phyloP scores from a whole-genome alignment of 345 rosid genomes.

The Aurinia saxatilis region DNA sequence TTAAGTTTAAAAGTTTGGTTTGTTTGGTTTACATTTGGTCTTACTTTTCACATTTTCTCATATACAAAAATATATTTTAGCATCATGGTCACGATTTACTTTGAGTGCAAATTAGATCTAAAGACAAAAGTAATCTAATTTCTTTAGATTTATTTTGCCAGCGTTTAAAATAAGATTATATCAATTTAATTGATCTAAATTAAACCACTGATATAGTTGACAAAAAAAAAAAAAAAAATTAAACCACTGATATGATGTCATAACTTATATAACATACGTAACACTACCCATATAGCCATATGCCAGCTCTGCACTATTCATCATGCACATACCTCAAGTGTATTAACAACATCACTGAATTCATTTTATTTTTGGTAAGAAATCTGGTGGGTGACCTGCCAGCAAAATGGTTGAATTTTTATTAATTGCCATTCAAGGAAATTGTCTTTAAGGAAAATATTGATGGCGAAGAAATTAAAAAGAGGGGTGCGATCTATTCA shows the following conservation, averaged over 20 bases:
- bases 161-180: neutral
- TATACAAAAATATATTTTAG: too few species aligned
- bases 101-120: neutral
- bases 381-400: constrained; percentile 20
- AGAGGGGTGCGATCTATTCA: neutral
- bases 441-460: neutral
- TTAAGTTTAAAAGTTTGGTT: neutral
- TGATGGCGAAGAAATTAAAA: constrained; percentile 3
- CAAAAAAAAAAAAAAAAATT: too few species aligned
- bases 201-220: too few species aligned
- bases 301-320: neutral
- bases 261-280: neutral
- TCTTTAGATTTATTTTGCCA: too few species aligned
- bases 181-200: neutral
- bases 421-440: neutral
- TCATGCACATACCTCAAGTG: constrained; percentile 2
- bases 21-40: neutral
- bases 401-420: constrained; percentile 4
- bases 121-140: too few species aligned
- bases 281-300: neutral
- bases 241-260: too few species aligned
- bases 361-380: constrained; percentile 17
- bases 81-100: too few species aligned
- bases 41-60: neutral
- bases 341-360: constrained; percentile 15